phyloP scores from a whole-genome alignment of 2,329 filamentous ascomycete genomes.

The Alternaria triticina region DNA sequence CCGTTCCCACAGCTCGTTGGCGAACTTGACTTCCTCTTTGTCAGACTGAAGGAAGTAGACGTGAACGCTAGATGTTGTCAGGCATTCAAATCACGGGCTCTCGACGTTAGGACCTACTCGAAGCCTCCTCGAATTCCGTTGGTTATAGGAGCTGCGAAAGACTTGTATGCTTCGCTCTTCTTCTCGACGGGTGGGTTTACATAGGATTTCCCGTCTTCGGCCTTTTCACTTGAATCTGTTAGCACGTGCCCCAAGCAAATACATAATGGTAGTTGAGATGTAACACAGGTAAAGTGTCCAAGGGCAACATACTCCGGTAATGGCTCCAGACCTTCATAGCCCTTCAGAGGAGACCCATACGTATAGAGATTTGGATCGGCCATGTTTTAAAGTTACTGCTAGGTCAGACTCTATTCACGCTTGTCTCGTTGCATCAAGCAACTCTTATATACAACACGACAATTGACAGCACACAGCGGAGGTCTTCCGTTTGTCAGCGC shows the following conservation, averaged over 20 bases:
- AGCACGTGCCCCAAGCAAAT: constrained; percentile 2
- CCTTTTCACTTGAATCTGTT: constrained; percentile 57
- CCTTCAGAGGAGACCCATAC: constrained; percentile 64
- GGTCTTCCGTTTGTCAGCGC: constrained; percentile 37
- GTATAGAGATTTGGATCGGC: constrained; percentile 53
- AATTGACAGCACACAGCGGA: background rate
- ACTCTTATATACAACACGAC: background rate
- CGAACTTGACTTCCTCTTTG: constrained; percentile 68
- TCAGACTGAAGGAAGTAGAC: constrained; percentile 78
- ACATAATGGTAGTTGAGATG: background rate
- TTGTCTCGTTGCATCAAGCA: background rate
- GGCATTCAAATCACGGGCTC: no score
- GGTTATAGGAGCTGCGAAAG: constrained; percentile 71
- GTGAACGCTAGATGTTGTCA: no score
- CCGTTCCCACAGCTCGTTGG: constrained; percentile 75
- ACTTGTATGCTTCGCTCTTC: constrained; percentile 71
- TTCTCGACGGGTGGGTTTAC: constrained; percentile 68
- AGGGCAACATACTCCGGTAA: constrained; percentile 53
- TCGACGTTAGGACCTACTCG: constrained; percentile 55
- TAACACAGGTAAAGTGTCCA: background rate
- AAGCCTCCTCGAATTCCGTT: constrained; percentile 75
- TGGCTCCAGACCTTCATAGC: constrained; percentile 63
- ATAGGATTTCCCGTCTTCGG: constrained; percentile 78
- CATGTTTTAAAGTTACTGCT: constrained; percentile 33
- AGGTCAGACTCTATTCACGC: no score